Evolutionary conservation across 805 yeast species (phyloP), one percentile per base, ranked within the genome.

Genomic region (Saturnispora sekii): DNA sequence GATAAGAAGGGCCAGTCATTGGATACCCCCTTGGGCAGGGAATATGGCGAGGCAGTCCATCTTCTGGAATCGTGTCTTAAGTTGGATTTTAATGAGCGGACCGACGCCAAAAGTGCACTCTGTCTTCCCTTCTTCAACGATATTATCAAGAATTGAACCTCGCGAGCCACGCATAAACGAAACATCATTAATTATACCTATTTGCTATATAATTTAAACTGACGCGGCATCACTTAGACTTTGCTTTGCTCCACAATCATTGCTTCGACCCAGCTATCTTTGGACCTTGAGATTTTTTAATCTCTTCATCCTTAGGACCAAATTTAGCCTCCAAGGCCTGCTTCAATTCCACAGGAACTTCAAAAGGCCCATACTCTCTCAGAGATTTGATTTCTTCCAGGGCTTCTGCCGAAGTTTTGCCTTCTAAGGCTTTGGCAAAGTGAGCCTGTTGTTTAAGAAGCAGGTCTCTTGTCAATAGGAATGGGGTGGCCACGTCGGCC

Each of bases 311-410:
- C 17, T 64, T 68, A 15, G 51, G 45, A 15, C 50, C 56, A 50
- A 72, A 64, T 57, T 78, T 68, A 32, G 59, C 53, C 18, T 58
- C 58, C 21, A 67, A 71, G 36, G 74, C 57, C 28, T 61, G 62
- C 29, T 57, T 49, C 41, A 78, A 55, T 28, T 53, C 60, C 5
- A 66, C 75, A 48, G 69, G 65, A 10, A 75, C 63, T 43, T 71
- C 70, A 51, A 73, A 64, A 37, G 84, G 75, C 35, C 94, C 93
- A 52, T 60, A 79, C 51, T 73, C 72, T 68, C 90, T 78, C 62
- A 75, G 82, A 49, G 76, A 72, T 60, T 77, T 82, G 55, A 82
- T 73, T 43, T 62, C 62, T 12, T 60, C 68, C 40, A 58, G 62
- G 38, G 70, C 56, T 38, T 67, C 66, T 4, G 34, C 10, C n/a